Percentiles rank a stretch among this genome's conserved stretches.
phyloP scores from a whole-genome alignment of 2,329 filamentous ascomycete species.

The Cladosporium sp. region DNA sequence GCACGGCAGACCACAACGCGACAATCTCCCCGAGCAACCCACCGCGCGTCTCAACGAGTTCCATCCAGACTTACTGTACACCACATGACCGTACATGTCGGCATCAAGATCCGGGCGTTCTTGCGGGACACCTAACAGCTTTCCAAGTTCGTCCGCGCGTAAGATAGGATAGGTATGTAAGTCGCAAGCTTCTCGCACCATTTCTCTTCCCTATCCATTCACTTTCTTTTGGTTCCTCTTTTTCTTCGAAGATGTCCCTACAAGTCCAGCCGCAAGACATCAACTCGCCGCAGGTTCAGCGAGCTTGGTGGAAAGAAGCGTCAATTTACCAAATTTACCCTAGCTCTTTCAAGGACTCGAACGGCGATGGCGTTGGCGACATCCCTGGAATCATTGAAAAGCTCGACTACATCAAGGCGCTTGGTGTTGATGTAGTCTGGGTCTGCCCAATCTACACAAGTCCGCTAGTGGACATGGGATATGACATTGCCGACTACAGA shows the following conservation, averaged over 20 bases:
- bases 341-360: conserved; percentile 42
- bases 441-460: conserved; percentile 59
- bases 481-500: conserved; percentile 62
- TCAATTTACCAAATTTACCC: conserved; percentile 39
- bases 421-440: conserved; percentile 60
- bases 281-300: neutral
- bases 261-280: neutral
- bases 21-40: neutral
- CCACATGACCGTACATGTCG: neutral
- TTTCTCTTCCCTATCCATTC: too few species aligned
- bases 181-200: too few species aligned
- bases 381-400: conserved; percentile 57
- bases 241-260: neutral
- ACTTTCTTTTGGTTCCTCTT: too few species aligned
- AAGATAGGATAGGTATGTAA: too few species aligned
- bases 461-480: conserved; percentile 61
- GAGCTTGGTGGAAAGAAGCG: conserved; percentile 34
- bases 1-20: neutral
- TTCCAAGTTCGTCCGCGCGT: too few species aligned
- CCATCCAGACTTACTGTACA: neutral
- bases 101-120: too few species aligned
- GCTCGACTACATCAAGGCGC: conserved; percentile 52
- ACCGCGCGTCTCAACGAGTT: conserved; percentile 4
- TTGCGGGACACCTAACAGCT: too few species aligned
- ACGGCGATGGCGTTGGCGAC: conserved; percentile 54